A percentile compares a stretch with the other conserved stretches of the same genome.
Evolutionary conservation across 129 eudicot genomes (phyloP).

Genomic region (Lonicera japonica): DNA sequence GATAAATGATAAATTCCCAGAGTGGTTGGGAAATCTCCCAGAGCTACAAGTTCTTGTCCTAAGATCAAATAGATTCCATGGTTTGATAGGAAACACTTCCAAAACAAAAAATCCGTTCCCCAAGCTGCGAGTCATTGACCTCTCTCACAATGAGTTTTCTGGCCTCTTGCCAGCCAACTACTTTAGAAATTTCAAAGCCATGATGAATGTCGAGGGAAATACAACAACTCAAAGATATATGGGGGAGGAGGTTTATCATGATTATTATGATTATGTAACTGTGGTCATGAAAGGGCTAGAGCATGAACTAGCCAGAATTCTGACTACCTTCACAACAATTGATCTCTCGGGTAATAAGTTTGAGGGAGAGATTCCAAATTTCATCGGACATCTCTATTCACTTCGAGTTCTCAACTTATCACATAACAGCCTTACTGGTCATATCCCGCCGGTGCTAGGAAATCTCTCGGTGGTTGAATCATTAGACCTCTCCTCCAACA

Average conservation of each 20-base stretch:
- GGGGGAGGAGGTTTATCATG: neutral
- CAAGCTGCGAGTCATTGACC: slow-evolving; percentile 22
- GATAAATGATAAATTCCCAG: slow-evolving; percentile 16
- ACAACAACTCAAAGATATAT: too few relatives aligned
- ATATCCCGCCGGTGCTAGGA: slow-evolving; percentile 24
- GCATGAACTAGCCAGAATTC: neutral
- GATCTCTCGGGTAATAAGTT: slow-evolving; percentile 28
- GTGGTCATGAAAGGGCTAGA: neutral
- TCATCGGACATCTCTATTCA: slow-evolving; percentile 18
- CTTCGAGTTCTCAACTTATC: slow-evolving; percentile 25
- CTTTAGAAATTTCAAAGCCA: slow-evolving; percentile 21
- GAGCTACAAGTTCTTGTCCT: slow-evolving; percentile 21
- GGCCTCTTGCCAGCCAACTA: slow-evolving; percentile 12
- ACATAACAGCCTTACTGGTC: slow-evolving; percentile 23
- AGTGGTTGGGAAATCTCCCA: slow-evolving; percentile 13
- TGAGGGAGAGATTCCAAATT: slow-evolving; percentile 24
- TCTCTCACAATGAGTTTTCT: slow-evolving; percentile 21
- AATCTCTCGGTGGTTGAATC: slow-evolving; percentile 26
- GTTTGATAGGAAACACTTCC: neutral
- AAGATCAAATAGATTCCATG: slow-evolving; percentile 18
- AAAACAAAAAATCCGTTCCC: neutral
- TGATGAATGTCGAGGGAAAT: slow-evolving; percentile 8
- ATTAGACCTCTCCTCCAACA: slow-evolving; percentile 31
- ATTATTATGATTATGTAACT: neutral
- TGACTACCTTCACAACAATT: slow-evolving; percentile 7